Evolutionary conservation across 1,284 basidiomycete species (phyloP).

Genomic region (Melampsora americana): DNA sequence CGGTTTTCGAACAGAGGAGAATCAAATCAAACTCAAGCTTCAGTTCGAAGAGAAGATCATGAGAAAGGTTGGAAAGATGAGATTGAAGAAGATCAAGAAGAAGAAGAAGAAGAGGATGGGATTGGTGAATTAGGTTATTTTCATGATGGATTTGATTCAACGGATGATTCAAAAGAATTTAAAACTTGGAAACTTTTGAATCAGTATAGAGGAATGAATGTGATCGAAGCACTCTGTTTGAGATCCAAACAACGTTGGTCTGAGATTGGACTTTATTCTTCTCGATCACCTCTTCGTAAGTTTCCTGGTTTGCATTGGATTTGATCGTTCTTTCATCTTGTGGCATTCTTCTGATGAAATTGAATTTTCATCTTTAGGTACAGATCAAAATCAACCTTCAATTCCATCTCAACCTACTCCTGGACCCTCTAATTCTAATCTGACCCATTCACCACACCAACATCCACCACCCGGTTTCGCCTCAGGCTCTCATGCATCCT

Average conservation of each 20-base stretch:
- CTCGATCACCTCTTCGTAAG: neutral
- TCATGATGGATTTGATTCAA: constrained; percentile 69
- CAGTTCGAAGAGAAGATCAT: constrained; percentile 31
- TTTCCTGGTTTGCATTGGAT: neutral
- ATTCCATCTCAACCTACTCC: neutral
- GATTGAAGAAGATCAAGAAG: constrained; percentile 28
- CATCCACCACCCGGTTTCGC: neutral
- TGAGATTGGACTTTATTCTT: constrained; percentile 62
- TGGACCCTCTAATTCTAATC: neutral
- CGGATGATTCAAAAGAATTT: constrained; percentile 63
- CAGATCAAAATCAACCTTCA: neutral
- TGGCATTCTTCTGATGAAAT: neutral
- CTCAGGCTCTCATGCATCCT: neutral
- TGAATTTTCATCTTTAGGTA: neutral
- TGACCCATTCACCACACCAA: neutral
- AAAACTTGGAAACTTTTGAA: constrained; percentile 65
- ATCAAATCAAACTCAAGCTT: constrained; percentile 4
- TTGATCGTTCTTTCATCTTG: neutral
- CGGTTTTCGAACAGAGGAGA: neutral
- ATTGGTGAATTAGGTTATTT: constrained; percentile 70
- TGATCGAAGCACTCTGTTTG: constrained; percentile 86
- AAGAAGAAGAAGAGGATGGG: constrained; percentile 46
- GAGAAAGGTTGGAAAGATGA: constrained; percentile 39
- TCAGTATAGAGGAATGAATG: constrained; percentile 82
- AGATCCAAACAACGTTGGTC: constrained; percentile 78